Evolutionary conservation across 2,329 filamentous ascomycete genomes (phyloP).

Genomic region (Aspergillus sp.): DNA sequence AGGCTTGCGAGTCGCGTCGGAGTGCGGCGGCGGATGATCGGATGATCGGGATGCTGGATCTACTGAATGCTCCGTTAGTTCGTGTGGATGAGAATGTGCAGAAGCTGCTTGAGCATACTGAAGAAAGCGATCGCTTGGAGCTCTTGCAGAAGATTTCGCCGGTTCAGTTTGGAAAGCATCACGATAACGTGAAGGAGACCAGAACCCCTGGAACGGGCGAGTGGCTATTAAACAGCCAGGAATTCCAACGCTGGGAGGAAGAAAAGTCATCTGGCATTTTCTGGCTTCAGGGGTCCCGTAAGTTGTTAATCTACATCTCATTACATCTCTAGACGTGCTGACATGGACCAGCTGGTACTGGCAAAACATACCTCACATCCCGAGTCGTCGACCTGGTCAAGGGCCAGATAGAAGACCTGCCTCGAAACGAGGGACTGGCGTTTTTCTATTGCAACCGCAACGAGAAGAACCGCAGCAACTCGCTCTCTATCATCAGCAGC

Average conservation of each 20-base stretch:
- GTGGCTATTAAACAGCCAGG: slow-evolving; percentile 17
- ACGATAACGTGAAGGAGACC: slow-evolving; percentile 8
- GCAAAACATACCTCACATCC: slow-evolving; percentile 28
- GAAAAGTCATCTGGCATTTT: slow-evolving; percentile 16
- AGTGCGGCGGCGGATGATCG: background rate
- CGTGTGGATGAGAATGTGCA: background rate
- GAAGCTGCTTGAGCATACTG: background rate
- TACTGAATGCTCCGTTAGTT: background rate
- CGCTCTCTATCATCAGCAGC: slow-evolving; percentile 31
- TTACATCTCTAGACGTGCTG: too few relatives aligned
- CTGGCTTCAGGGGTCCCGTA: slow-evolving; percentile 18
- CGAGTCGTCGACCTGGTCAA: slow-evolving; percentile 26
- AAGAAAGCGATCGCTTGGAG: background rate
- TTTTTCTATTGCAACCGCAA: background rate
- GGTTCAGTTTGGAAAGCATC: slow-evolving; percentile 17
- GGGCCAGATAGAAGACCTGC: background rate
- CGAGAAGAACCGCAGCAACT: slow-evolving; percentile 13
- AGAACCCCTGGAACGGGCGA: slow-evolving; percentile 16
- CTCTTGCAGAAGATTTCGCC: slow-evolving; percentile 20
- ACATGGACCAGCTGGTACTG: slow-evolving; percentile 19
- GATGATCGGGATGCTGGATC: background rate
- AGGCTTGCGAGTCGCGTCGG: background rate
- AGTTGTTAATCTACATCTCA: too few relatives aligned
- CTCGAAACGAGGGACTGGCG: background rate
- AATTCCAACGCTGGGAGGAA: slow-evolving; percentile 17